Evolutionary conservation across 768 basidiomycete genomes (phyloP), one percentile per base, ranked within the genome.

Genomic region (Daedalea quercina): DNA sequence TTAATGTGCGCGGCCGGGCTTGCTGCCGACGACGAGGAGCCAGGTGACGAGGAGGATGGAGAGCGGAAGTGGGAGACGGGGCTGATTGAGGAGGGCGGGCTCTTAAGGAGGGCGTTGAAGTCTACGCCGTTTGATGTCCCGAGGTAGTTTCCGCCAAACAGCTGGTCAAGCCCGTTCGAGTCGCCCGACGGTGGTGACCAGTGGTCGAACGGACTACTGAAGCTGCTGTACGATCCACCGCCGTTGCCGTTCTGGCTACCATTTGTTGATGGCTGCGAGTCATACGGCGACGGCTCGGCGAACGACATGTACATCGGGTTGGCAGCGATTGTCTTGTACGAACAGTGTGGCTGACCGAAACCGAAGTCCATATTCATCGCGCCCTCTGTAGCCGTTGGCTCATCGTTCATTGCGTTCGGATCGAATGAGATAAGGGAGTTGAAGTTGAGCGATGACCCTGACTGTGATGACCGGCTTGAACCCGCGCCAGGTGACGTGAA

Each of bases 221-320:
- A 48, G 25, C n/a, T 47, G 19, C 28, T 34, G 31, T 42, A 24
- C 20, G 20, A 45, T 20, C 44, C 33, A 4, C 28, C 28, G n/a
- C n/a, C 28, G 28, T 31, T 31, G 4, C 47, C 49, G 54, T 53
- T 61, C 47, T 55, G 3, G 31, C 52, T 37, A 19, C 49, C 60
- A 55, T 61, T 55, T 15, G 49, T 26, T 23, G 57, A 24, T 49
- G 56, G 48, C 9, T 57, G 56, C 23, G 35, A 42, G 60, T 56
- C 54, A 51, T 67, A 54, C 34, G 59, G 58, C 20, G 57, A 63
- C 9, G 74, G 69, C 50, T 74, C 73, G 9, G 84, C 79, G 64
- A 86, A 86, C n/a, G 89, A 88, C 74, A 87, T 89, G 73, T 86
- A 91, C 69, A 83, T 76, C 1, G 90, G 89, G 57, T 91, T 91